Base-by-base conservation (phyloP, 139 green algal genomes). In the Chlorella ohadii region DNA sequence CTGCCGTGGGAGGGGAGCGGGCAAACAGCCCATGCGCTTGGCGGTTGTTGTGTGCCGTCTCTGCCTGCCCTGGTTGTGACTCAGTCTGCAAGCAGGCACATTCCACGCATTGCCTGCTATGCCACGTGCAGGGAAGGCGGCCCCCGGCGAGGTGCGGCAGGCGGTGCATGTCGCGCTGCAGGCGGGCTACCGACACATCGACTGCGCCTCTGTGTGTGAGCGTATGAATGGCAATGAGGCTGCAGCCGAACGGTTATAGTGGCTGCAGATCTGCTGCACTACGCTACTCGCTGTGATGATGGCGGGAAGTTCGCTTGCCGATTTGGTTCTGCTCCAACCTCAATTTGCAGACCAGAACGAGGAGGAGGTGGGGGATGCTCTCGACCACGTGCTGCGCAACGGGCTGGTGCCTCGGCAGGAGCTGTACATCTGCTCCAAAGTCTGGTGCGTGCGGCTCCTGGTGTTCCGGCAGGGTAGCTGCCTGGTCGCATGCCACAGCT, bases 381-480 rank as follows among this genome's bases (percentile, higher is more conserved):
- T 93, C 27, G 23, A 80, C 0, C 73, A 81, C 22, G 88, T 79
- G 3, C 47, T 90, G 1, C 57, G 78, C 4, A 31, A 68, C 4
- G 78, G 77, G 3, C 31, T 85, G 22, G 83, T 96, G 36, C 75
- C 65, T 34, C 86, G 93, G 0, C 74, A 86, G 23, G 86, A 96
- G 38, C 66, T 96, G 1, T 95, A 92, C 87, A 85, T 96, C 64
- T 94, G 91, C 1, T 91, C 87, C 82, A 96, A 96, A 71, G 85
- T 95, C 0, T 95, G 93, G 90, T 92, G 67, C 2, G 31, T 56
- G 41, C 31, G 51, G 11, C 44, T 11, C 7, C 7, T 11, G 44
- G 6, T 11, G 44, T 55, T 55, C 44, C 11, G 44, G 44, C 7
- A 6, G 11, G 2, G 12, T 20, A 59, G 51, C 51, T 23, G 51